A percentile compares a stretch with the other conserved stretches of the same genome.
Conservation (phyloP, 2,329 filamentous ascomycete species). For the Neoscytalidium dimidiatum region DNA sequence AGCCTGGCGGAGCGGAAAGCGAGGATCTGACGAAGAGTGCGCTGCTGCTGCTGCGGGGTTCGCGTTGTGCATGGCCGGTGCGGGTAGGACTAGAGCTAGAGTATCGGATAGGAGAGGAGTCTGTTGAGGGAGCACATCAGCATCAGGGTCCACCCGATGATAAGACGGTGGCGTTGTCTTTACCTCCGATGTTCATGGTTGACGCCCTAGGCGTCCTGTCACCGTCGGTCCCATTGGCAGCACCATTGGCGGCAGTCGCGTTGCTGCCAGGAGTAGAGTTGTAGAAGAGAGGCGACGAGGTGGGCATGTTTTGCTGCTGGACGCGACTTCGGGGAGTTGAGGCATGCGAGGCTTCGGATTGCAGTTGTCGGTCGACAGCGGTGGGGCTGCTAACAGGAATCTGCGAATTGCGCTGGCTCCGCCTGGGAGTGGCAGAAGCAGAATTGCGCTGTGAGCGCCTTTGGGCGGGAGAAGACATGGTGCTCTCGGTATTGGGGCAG, state of each 20-base stretch:
- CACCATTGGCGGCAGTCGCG: conserved; percentile 37
- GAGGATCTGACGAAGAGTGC: conserved; percentile 73
- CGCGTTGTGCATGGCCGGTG: conserved; percentile 55
- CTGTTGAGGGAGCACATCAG: conserved; percentile 49
- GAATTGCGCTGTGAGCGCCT: conserved; percentile 58
- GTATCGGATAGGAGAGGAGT: conserved; percentile 90
- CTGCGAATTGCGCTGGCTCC: conserved; percentile 57
- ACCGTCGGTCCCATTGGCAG: conserved; percentile 53
- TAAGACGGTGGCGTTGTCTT: conserved; percentile 24
- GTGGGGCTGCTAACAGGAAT: conserved; percentile 54
- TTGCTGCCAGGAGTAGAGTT: conserved; percentile 30
- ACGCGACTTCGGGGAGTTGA: conserved; percentile 44
- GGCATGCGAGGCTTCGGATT: conserved; percentile 43
- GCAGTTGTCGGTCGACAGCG: conserved; percentile 46
- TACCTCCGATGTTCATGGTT: conserved; percentile 63
- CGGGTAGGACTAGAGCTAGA: conserved; percentile 85
- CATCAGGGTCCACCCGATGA: not conserved
- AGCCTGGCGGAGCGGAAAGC: conserved; percentile 49
- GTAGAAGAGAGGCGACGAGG: conserved; percentile 82
- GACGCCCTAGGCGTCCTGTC: conserved; percentile 73
- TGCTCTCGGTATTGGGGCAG: conserved; percentile 23
- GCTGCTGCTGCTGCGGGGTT: conserved; percentile 80
- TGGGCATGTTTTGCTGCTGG: conserved; percentile 51
- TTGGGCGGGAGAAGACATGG: conserved; percentile 65
- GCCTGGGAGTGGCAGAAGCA: conserved; percentile 57